Evolutionary conservation across 306 rosid species (phyloP).

Genomic region (Rubus parviflorus): DNA sequence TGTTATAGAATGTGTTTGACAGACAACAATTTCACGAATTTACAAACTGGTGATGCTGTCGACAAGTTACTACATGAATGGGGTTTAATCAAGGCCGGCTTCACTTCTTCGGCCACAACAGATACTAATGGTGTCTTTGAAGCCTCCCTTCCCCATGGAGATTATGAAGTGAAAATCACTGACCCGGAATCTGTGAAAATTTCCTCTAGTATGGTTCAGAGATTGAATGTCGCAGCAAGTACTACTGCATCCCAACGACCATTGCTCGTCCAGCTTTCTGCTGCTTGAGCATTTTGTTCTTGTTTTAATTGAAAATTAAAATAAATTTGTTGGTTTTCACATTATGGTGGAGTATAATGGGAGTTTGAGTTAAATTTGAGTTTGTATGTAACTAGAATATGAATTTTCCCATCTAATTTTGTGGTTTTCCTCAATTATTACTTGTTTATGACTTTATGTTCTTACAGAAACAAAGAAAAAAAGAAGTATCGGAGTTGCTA

Average conservation of each 20-base stretch:
- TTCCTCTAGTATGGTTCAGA: neutral
- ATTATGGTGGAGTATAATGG: neutral
- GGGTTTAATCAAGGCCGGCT: slow-evolving; percentile 24
- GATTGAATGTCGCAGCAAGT: slow-evolving; percentile 23
- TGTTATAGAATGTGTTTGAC: slow-evolving; percentile 61
- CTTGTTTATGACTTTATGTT: neutral
- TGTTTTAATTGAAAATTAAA: neutral
- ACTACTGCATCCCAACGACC: neutral
- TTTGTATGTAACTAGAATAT: neutral
- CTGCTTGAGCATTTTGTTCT: neutral
- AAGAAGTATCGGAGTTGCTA: neutral
- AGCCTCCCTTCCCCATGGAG: slow-evolving; percentile 49
- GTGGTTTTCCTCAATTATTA: neutral
- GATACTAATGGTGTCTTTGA: slow-evolving; percentile 36
- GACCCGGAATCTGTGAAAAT: slow-evolving; percentile 21
- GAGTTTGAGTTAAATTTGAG: neutral
- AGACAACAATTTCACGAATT: slow-evolving; percentile 64
- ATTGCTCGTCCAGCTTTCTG: slow-evolving; percentile 20
- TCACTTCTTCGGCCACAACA: slow-evolving; percentile 21
- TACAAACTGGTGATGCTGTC: slow-evolving; percentile 63
- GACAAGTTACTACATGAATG: slow-evolving; percentile 63
- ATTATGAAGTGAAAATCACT: slow-evolving; percentile 36
- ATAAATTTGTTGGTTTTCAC: neutral
- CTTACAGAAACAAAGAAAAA: neutral
- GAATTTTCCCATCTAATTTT: neutral